Base-by-base conservation (phyloP, 306 rosid genomes). In the Cucurbita moschata region DNA sequence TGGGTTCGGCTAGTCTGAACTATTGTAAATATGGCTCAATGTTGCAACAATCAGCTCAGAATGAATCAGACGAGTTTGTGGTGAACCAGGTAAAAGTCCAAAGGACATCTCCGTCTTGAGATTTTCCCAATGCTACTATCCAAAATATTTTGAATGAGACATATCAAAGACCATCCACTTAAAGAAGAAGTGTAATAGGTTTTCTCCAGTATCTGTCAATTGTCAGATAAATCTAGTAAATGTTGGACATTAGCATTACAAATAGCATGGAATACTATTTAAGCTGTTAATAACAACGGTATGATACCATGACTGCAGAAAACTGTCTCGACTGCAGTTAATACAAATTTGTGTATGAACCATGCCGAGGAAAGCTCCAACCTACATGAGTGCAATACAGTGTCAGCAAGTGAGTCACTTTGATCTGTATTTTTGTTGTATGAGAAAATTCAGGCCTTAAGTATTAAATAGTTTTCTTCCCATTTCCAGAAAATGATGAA, bases 391-490 rank as follows among this genome's bases (percentile, higher is more conserved):
- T 79, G 30, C 26, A 61, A 30, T 40, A 71, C 82, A 47, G 77
- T 71, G 30, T 80, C 66, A 61, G 75, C 72, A 43, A 73, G 89
- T 87, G 76, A 81, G 93, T 83, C 76, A 69, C 30, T 73, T 54
- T 15, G 66, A 73, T 60, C 46, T 53, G 56, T 68, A 61, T 76
- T 84, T 78, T 75, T 46, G 10, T 47, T 56, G 60, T 74, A 74
- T 69, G 52, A 73, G 75, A 46, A 69, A 54, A 30, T 75, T 37
- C 72, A 77, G 42, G 57, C 21, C 21, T 53, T 76, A 51, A 65
- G 50, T 66, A 56, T 71, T 26, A 57, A 30, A 81, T 76, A 52
- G n/a, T 65, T 15, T 72, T 72, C 58, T 69, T 69, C 44, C 10
- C 58, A 69, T 57, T 14, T 23, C 38, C 76, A 85, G 90, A 70